A percentile compares a stretch with the other conserved stretches of the same genome.
Evolutionary conservation across 2,329 filamentous ascomycete species (phyloP).

Genomic region (Diplodia corticola): DNA sequence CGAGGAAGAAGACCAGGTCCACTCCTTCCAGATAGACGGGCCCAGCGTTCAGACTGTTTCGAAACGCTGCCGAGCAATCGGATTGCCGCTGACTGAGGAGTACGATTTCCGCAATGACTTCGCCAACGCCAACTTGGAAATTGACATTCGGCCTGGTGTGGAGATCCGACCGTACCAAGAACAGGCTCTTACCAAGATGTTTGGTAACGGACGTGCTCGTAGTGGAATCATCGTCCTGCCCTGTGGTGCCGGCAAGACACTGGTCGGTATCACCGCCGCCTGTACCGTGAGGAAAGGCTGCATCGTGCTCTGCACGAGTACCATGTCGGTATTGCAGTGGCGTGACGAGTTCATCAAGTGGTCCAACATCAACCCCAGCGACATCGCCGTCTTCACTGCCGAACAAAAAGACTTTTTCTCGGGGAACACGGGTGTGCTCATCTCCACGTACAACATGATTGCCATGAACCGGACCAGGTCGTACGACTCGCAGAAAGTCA

Average conservation of each 20-base stretch:
- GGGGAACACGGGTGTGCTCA: conserved; percentile 90
- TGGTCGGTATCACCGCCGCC: conserved; percentile 96
- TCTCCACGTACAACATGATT: conserved; percentile 99
- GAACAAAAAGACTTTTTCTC: conserved; percentile 86
- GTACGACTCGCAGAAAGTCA: conserved; percentile 94
- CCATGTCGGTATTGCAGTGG: conserved; percentile 98
- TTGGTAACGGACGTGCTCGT: conserved; percentile 94
- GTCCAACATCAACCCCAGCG: conserved; percentile 95
- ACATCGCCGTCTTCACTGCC: conserved; percentile 93
- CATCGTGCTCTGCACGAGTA: conserved; percentile 92
- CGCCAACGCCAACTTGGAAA: conserved; percentile 86
- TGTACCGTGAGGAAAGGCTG: conserved; percentile 97
- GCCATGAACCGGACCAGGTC: conserved; percentile 84
- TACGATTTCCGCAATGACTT: conserved; percentile 96
- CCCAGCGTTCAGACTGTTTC: conserved; percentile 82
- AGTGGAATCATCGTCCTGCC: conserved; percentile 97
- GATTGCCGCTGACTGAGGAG: conserved; percentile 87
- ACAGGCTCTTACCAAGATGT: conserved; percentile 98
- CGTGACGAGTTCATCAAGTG: conserved; percentile 94
- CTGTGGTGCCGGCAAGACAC: conserved; percentile 93
- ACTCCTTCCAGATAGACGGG: conserved; percentile 88
- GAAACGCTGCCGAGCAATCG: conserved; percentile 83
- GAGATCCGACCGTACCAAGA: conserved; percentile 95
- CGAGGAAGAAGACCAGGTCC: conserved; percentile 82
- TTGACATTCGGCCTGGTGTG: conserved; percentile 84